Conservation (phyloP, 164 flowering plant species). For the Kalanchoe fedtschenkoi region DNA sequence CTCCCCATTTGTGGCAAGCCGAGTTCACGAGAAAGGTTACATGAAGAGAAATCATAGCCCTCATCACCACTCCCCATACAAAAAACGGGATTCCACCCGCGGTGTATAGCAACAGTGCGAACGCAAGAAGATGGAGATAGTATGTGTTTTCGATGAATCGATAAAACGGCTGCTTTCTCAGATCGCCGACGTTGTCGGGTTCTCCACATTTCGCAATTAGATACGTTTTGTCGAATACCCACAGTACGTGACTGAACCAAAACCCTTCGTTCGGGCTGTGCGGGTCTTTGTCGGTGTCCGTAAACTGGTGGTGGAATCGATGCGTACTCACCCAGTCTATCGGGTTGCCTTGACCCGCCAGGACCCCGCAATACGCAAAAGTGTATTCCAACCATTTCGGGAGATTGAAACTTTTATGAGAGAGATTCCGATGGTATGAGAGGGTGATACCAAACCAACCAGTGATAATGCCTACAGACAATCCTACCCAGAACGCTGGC, state of each 20-base stretch:
- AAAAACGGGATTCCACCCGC: conserved; percentile 72
- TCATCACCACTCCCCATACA: conserved; percentile 73
- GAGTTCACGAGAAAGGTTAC: conserved; percentile 86
- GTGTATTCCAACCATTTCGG: conserved; percentile 81
- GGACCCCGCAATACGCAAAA: conserved; percentile 73
- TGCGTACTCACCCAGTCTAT: conserved; percentile 92
- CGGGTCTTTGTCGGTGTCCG: conserved; percentile 76
- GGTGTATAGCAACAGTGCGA: conserved; percentile 47
- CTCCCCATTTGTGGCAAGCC: conserved; percentile 82
- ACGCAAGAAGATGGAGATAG: conserved; percentile 52
- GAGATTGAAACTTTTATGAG: conserved; percentile 72
- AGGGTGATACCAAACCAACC: conserved; percentile 76
- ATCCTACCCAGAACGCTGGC: no score
- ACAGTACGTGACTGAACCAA: conserved; percentile 82
- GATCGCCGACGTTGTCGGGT: conserved; percentile 57
- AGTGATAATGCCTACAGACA: conserved; percentile 12
- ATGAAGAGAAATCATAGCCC: conserved; percentile 69
- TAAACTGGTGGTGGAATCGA: conserved; percentile 71
- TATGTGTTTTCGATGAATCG: conserved; percentile 51
- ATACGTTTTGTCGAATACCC: conserved; percentile 55
- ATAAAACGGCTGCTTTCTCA: conserved; percentile 70
- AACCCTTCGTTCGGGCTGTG: conserved; percentile 83
- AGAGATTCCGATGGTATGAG: conserved; percentile 69
- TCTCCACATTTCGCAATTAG: conserved; percentile 54
- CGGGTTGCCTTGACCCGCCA: conserved; percentile 74